Percentiles rank a stretch among this genome's conserved stretches.
Conservation (phyloP, 2,329 filamentous ascomycete species). For the Coniella vitis region DNA sequence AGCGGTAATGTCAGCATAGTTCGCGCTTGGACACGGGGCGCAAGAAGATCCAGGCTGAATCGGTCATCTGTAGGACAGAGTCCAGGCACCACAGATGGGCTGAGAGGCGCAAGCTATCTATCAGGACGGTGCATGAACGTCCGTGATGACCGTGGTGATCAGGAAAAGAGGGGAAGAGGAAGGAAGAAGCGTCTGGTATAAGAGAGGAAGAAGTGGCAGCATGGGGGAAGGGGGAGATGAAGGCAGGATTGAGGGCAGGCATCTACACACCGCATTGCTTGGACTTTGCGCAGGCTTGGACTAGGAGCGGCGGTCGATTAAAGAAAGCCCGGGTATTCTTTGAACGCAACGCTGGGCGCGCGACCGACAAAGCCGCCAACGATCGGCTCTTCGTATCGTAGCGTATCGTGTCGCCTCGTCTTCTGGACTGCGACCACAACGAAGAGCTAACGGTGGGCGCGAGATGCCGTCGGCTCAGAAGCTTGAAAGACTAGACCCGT, state of each 20-base stretch:
- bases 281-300: constrained; percentile 8
- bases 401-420: neutral
- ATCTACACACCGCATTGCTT: constrained; percentile 19
- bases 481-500: constrained; percentile 8
- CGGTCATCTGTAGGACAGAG: constrained; percentile 4
- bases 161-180: neutral
- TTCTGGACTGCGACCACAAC: neutral
- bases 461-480: constrained; percentile 11
- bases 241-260: neutral
- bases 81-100: neutral
- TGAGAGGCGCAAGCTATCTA: neutral
- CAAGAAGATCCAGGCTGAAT: constrained; percentile 3
- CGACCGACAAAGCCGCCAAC: too few relatives aligned
- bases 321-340: neutral
- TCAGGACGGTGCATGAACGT: neutral
- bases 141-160: neutral
- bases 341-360: too few relatives aligned
- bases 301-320: neutral
- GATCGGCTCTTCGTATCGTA: too few relatives aligned
- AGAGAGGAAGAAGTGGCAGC: neutral
- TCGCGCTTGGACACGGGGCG: neutral
- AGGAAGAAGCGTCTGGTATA: neutral
- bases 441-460: constrained; percentile 8
- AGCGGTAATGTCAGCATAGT: constrained; percentile 19
- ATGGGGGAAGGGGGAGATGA: neutral